A percentile compares a stretch with the other conserved stretches of the same genome.
Evolutionary conservation across 2,329 filamentous ascomycete species (phyloP).

Genomic region (Lasiodiplodia citricola): DNA sequence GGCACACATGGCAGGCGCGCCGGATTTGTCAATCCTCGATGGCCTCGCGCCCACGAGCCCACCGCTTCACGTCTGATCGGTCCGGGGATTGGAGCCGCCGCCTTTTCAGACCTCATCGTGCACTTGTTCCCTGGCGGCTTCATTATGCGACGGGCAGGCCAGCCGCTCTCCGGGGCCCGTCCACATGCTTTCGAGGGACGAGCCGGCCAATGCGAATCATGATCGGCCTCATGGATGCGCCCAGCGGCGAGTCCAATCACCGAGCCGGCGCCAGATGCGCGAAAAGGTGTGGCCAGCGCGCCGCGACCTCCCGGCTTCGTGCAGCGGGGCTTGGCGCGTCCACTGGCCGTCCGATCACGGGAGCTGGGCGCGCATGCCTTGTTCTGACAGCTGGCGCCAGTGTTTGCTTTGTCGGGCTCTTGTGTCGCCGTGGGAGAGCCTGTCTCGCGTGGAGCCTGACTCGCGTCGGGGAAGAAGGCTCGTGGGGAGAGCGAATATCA

Average conservation of each 20-base stretch:
- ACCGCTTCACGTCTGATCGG: constrained; percentile 16
- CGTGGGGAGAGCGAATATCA: constrained; percentile 22
- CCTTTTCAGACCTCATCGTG: constrained; percentile 1
- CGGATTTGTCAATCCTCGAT: constrained; percentile 16
- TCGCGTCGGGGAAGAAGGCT: constrained; percentile 21
- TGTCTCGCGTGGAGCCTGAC: constrained; percentile 23
- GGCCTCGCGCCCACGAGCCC: constrained; percentile 4
- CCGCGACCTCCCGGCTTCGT: constrained; percentile 2
- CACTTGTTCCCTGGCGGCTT: not conserved
- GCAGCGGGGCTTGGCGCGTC: constrained; percentile 15
- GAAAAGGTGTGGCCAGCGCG: constrained; percentile 20
- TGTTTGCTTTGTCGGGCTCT: not conserved
- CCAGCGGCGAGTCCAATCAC: constrained; percentile 21
- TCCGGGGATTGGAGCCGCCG: constrained; percentile 16
- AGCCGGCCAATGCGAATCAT: constrained; percentile 26
- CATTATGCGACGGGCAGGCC: constrained; percentile 18
- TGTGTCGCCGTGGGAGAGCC: constrained; percentile 4
- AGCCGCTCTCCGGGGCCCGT: constrained; percentile 18
- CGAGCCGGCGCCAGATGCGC: constrained; percentile 22
- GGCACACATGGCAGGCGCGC: constrained; percentile 5
- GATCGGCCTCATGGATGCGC: constrained; percentile 26
- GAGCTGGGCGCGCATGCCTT: constrained; percentile 1
- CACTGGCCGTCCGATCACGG: constrained; percentile 7
- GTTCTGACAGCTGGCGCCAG: not conserved
- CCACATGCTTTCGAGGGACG: constrained; percentile 22